Conservation (phyloP, 2,329 filamentous ascomycete genomes). For the Ceratocystiopsis minuta region DNA sequence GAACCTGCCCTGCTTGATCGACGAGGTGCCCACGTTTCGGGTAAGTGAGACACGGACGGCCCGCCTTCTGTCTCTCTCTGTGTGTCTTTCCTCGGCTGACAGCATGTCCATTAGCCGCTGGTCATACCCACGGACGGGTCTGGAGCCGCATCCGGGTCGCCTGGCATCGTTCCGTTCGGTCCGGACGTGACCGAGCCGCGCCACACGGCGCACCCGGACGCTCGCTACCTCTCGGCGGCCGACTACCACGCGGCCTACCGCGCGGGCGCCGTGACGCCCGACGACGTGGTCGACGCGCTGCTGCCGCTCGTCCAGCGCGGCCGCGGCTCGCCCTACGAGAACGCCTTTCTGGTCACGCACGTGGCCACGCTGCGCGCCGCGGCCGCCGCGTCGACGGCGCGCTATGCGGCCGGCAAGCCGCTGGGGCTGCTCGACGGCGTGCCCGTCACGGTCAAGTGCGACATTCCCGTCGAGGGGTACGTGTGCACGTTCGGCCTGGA, state of each 20-base stretch:
- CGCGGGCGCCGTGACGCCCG: slow-evolving; percentile 51
- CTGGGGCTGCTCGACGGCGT: slow-evolving; percentile 62
- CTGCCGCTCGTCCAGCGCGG: slow-evolving; percentile 52
- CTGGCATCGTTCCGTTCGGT: slow-evolving; percentile 22
- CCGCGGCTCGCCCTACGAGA: slow-evolving; percentile 37
- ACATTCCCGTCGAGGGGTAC: slow-evolving; percentile 55
- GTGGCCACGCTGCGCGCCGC: slow-evolving; percentile 44
- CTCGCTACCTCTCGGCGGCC: slow-evolving; percentile 46
- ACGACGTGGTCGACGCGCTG: slow-evolving; percentile 51
- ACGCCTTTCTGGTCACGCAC: slow-evolving; percentile 54
- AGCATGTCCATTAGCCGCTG: neutral
- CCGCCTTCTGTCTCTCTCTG: neutral
- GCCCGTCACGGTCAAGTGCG: slow-evolving; percentile 71
- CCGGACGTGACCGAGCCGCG: slow-evolving; percentile 22
- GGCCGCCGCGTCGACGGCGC: slow-evolving; percentile 52
- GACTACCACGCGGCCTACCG: slow-evolving; percentile 67
- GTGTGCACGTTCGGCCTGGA: slow-evolving; percentile 46
- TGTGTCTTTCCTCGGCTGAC: neutral
- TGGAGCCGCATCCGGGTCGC: slow-evolving; percentile 10
- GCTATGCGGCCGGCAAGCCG: slow-evolving; percentile 49
- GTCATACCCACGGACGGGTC: slow-evolving; percentile 12
- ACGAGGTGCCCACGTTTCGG: slow-evolving; percentile 28
- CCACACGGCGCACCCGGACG: slow-evolving; percentile 18
- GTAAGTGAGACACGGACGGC: slow-evolving; percentile 16
- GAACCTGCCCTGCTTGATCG: slow-evolving; percentile 26